Evolutionary conservation across 495 filamentous ascomycete species (phyloP).

Genomic region (Rhizodiscina lignyota): DNA sequence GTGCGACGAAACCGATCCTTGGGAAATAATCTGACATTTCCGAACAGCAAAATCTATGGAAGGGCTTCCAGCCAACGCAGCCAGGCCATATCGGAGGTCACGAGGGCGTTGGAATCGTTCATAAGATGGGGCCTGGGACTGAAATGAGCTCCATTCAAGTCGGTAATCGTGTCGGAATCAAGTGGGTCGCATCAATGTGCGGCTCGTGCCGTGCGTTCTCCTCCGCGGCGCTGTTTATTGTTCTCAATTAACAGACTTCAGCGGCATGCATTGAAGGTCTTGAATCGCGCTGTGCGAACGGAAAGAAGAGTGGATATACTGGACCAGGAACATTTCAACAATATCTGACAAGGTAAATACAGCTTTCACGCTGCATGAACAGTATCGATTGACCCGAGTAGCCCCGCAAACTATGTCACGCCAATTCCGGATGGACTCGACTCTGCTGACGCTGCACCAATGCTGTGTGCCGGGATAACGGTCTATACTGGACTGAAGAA

Average conservation of each 20-base stretch:
- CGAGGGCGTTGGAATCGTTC: conserved; percentile 28
- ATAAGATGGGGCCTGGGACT: conserved; percentile 36
- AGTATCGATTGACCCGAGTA: too few relatives aligned
- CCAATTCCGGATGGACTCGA: conserved; percentile 45
- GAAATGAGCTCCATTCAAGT: conserved; percentile 39
- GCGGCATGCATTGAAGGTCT: conserved; percentile 35
- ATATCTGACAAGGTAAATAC: conserved; percentile 42
- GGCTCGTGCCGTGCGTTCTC: conserved; percentile 27
- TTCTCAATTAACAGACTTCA: too few relatives aligned
- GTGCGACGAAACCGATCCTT: too few relatives aligned
- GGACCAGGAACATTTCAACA: conserved; percentile 57
- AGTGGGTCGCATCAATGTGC: conserved; percentile 32
- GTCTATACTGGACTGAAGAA: conserved; percentile 29
- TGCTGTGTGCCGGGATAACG: conserved; percentile 26
- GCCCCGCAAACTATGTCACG: conserved; percentile 47
- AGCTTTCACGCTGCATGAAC: too few relatives aligned
- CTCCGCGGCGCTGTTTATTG: neutral
- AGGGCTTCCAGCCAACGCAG: conserved; percentile 42
- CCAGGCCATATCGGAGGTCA: conserved; percentile 46
- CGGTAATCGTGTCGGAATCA: conserved; percentile 33
- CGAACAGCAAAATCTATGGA: too few relatives aligned
- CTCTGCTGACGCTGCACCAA: conserved; percentile 44
- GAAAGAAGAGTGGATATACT: conserved; percentile 26
- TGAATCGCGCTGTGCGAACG: conserved; percentile 41
- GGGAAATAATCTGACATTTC: too few relatives aligned